Evolutionary conservation across 768 basidiomycete genomes (phyloP), one percentile per base, ranked within the genome.

Genomic region (Austroboletus eburneus): DNA sequence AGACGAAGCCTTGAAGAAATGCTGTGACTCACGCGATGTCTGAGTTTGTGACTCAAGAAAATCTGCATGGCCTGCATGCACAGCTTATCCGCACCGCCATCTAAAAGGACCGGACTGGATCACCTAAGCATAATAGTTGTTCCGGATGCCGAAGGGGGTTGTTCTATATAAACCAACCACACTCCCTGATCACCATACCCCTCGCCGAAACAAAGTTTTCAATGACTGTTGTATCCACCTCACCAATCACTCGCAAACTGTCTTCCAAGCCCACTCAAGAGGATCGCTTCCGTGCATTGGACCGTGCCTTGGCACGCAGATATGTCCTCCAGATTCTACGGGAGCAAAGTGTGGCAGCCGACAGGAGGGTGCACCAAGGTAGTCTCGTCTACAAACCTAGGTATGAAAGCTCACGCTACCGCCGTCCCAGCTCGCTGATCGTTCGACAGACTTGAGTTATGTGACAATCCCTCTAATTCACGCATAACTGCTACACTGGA

Each of bases 401-500:
- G 66, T 66, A 45, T 27, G 55, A 40, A 4, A 5, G 35, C 54
- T 58, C 5, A 53, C 45, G 16, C 10, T 16, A 35, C 12, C 23
- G 18, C 14, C 30, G 35, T 42, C 14, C 24, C 40, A 51, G 50
- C 44, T 12, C 16, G 16, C 54, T 66, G 14, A 66, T 34, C 3
- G 12, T 21, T 27, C 42, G 21, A 24, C 46, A 74, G 72, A 36
- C 63, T 72, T 46, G 72, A 73, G 43, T 23, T 74, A 21, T 72
- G 58, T 43, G 70, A 73, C 50, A 66, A 71, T 34, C 62, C 67
- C 1, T 49, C 56, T 1, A 62, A 56, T 13, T 59, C 65, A 4
- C 56, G 59, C 39, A 57, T 71, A 35, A 61, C 58, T 16, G 71
- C 72, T 7, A 55, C 57, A 1, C 58, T 73, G 9, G 72, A 73